phyloP scores from a whole-genome alignment of 2,329 filamentous ascomycete genomes.

The Aaosphaeria arxii region DNA sequence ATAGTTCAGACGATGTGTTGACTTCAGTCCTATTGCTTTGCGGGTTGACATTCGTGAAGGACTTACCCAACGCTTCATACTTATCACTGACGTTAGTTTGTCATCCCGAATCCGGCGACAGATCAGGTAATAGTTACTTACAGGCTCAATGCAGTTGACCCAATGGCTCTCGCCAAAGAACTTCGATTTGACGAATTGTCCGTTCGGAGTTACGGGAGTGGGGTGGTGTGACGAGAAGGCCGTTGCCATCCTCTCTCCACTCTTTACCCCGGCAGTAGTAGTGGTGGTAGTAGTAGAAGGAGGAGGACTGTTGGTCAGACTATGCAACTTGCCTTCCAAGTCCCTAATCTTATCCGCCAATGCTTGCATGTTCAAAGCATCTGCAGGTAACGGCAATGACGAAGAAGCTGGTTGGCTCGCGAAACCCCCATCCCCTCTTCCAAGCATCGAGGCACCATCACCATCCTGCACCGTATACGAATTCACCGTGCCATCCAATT shows the following conservation, averaged over 20 bases:
- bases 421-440: constrained; percentile 5
- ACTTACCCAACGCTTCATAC: constrained; percentile 16
- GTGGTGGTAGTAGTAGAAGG: too few relatives aligned
- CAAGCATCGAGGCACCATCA: too few relatives aligned
- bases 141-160: constrained; percentile 25
- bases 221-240: too few relatives aligned
- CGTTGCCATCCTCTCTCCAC: too few relatives aligned
- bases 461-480: constrained; percentile 9
- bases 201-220: neutral
- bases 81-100: constrained; percentile 1
- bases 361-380: neutral
- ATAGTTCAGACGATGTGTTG: constrained; percentile 21
- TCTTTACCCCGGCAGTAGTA: too few relatives aligned
- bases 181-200: constrained; percentile 48
- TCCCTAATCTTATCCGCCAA: constrained; percentile 6
- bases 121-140: constrained; percentile 33
- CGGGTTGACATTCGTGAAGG: constrained; percentile 29
- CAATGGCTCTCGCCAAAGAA: constrained; percentile 58
- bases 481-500: constrained; percentile 11
- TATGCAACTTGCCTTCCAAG: constrained; percentile 3
- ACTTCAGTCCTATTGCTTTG: constrained; percentile 37
- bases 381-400: neutral
- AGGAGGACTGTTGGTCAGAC: neutral
- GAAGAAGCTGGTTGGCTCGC: constrained; percentile 7
- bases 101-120: neutral